Percentiles rank a stretch among this genome's conserved stretches.
These are phyloP conservation scores for Venturia nashicola DNA, from an alignment of 2,329 filamentous ascomycete species.

Conservation along the genomic window DNA sequence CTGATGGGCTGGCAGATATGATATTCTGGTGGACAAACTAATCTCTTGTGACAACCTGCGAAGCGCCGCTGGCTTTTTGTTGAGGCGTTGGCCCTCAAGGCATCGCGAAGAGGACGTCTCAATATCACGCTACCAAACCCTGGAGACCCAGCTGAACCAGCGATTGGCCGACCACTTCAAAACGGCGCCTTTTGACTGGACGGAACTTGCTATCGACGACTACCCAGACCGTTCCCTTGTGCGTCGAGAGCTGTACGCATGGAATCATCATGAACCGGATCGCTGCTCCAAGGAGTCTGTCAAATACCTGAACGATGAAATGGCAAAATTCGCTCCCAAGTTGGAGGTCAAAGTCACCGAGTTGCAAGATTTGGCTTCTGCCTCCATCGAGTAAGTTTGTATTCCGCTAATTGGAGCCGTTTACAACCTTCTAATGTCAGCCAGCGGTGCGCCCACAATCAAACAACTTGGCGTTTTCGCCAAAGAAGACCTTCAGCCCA, in stretches of 20 bases:
- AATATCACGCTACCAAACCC: not conserved
- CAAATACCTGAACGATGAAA: constrained; percentile 55
- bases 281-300: constrained; percentile 44
- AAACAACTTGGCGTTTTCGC: constrained; percentile 86
- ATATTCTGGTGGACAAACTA: not conserved
- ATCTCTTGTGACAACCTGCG: not conserved
- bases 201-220: constrained; percentile 22
- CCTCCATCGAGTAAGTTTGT: not conserved
- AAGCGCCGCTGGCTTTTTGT: constrained; percentile 1
- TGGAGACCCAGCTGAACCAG: not conserved
- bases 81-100: not conserved
- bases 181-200: not conserved
- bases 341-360: constrained; percentile 67
- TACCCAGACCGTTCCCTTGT: constrained; percentile 60
- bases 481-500: constrained; percentile 63
- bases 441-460: constrained; percentile 32
- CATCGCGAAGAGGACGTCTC: not conserved
- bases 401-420: not conserved
- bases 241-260: constrained; percentile 51
- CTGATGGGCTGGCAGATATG: constrained; percentile 7
- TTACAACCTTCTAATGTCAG: not conserved
- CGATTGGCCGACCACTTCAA: not conserved
- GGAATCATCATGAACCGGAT: constrained; percentile 50
- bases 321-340: constrained; percentile 62
- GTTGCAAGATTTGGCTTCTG: constrained; percentile 54